A percentile compares a stretch with the other conserved stretches of the same genome.
Evolutionary conservation across 176 grass and related monocot species (phyloP).

Genomic region (Eleusine coracana): DNA sequence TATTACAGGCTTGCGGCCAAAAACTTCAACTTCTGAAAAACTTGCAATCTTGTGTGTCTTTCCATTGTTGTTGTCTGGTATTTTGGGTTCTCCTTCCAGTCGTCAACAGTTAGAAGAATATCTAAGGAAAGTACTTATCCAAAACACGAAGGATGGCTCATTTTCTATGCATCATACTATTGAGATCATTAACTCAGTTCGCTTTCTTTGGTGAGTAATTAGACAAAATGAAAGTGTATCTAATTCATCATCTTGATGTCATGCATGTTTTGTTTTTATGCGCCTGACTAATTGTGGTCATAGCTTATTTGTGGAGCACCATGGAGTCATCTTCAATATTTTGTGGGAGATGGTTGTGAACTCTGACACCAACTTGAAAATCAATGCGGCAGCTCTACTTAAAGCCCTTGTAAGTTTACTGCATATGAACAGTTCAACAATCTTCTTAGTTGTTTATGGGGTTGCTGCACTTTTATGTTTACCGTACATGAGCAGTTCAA

Average conservation of each 20-base stretch:
- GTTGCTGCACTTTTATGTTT: conserved; percentile 62
- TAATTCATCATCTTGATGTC: conserved; percentile 10
- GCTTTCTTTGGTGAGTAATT: conserved; percentile 86
- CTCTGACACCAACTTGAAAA: conserved; percentile 72
- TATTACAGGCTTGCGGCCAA: conserved; percentile 78
- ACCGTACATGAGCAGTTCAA: conserved; percentile 33
- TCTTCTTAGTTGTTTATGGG: conserved; percentile 22
- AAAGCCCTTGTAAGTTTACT: conserved; percentile 83
- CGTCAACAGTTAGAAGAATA: conserved; percentile 70
- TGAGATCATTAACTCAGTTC: conserved; percentile 80
- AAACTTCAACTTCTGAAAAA: conserved; percentile 73
- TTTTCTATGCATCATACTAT: conserved; percentile 72
- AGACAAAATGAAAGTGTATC: conserved; percentile 26
- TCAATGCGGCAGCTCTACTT: conserved; percentile 78
- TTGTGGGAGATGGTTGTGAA: conserved; percentile 99
- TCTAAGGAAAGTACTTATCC: conserved; percentile 88
- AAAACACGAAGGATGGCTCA: conserved; percentile 68
- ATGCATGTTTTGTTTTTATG: conserved; percentile 37
- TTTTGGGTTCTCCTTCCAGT: conserved; percentile 77
- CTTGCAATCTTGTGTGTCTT: conserved; percentile 76
- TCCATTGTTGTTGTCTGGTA: conserved; percentile 88
- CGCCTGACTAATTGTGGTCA: conserved; percentile 15
- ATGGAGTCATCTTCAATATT: conserved; percentile 78
- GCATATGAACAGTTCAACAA: conserved; percentile 33
- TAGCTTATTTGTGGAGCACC: conserved; percentile 93